A percentile compares a stretch with the other conserved stretches of the same genome.
Evolutionary conservation across 108 stramenopile species (phyloP).

Genomic region (Cylindrotheca fusiformis): DNA sequence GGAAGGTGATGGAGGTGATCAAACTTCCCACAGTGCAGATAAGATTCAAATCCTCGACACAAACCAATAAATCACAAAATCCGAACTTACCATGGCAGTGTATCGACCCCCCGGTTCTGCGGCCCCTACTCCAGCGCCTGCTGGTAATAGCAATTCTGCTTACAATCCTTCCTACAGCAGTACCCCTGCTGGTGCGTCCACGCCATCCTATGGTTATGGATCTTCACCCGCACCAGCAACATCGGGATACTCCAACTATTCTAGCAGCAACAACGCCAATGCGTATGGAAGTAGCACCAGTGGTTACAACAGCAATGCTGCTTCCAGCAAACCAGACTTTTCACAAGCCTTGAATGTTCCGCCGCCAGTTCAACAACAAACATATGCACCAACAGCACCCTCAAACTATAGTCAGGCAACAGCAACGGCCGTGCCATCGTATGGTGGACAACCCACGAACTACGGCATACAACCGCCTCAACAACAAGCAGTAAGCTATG

Average conservation of each 20-base stretch:
- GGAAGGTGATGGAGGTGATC: too few species aligned
- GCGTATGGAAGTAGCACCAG: neutral
- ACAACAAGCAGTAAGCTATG: too few species aligned
- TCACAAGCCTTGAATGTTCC: conserved; percentile 10
- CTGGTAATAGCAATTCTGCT: neutral
- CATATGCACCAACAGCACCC: conserved; percentile 2
- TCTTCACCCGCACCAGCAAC: neutral
- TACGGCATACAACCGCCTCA: conserved; percentile 5
- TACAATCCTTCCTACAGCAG: neutral
- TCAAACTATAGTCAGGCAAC: neutral
- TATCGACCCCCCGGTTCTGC: neutral
- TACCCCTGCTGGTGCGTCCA: too few species aligned
- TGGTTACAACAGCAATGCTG: neutral
- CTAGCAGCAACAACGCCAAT: neutral
- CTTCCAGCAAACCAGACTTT: conserved; percentile 9
- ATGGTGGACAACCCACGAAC: neutral
- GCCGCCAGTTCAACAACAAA: conserved; percentile 1
- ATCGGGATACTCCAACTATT: neutral
- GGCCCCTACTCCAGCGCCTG: neutral
- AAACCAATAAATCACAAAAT: neutral
- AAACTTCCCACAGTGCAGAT: too few species aligned
- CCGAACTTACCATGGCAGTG: neutral
- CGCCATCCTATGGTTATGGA: neutral
- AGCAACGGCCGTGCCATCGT: neutral
- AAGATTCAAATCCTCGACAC: too few species aligned